Evolutionary conservation across 2,329 filamentous ascomycete species (phyloP).

Genomic region (Dothidotthia symphoricarpi): DNA sequence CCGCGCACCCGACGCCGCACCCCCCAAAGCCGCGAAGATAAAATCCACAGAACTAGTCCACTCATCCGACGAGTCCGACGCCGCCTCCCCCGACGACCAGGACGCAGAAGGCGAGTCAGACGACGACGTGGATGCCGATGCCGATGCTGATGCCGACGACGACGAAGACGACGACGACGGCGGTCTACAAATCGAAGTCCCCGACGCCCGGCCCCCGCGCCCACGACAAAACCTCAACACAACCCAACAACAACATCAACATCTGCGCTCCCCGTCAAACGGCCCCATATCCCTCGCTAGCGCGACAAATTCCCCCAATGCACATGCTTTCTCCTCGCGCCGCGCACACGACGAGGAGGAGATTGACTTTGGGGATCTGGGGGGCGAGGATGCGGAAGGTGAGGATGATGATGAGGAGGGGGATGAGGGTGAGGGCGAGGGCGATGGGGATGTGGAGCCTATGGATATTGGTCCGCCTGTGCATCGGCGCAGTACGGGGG

Average conservation of each 20-base stretch:
- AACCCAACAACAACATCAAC: no score
- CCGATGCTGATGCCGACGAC: constrained; percentile 19
- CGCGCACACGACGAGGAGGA: constrained; percentile 30
- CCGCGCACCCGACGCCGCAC: constrained; percentile 8
- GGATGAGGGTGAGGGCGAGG: constrained; percentile 15
- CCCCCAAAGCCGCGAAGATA: constrained; percentile 27
- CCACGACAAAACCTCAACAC: constrained; percentile 15
- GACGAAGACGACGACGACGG: constrained; percentile 27
- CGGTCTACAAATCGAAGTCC: constrained; percentile 36
- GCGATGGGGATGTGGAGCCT: constrained; percentile 33
- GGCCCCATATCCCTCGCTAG: constrained; percentile 47
- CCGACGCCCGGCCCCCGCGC: constrained; percentile 23
- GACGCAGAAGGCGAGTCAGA: constrained; percentile 20
- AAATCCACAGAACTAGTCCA: constrained; percentile 35
- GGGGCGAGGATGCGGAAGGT: constrained; percentile 24
- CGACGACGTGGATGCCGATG: constrained; percentile 18
- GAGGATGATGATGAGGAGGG: constrained; percentile 31
- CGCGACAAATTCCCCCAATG: constrained; percentile 38
- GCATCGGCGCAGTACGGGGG: constrained; percentile 10
- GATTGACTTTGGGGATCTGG: constrained; percentile 39
- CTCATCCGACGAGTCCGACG: constrained; percentile 31
- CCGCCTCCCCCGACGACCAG: constrained; percentile 9
- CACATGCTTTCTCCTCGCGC: constrained; percentile 10
- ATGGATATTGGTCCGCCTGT: constrained; percentile 38
- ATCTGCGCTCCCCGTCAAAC: constrained; percentile 28